Conservation (phyloP, 2,329 filamentous ascomycete genomes). For the Cryphonectria carpinicola region DNA sequence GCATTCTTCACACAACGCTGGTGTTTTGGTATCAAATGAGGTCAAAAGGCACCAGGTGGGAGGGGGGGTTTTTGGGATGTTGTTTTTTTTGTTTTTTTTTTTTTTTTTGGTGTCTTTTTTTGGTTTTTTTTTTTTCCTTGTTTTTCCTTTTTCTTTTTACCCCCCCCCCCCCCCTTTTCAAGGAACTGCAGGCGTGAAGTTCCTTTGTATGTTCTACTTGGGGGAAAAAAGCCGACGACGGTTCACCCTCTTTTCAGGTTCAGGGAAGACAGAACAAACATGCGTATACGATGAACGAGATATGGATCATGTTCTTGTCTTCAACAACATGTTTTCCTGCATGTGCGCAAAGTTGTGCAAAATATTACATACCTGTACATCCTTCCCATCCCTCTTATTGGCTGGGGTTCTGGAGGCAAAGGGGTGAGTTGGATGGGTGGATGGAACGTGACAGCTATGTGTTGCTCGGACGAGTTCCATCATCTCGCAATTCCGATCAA, state of each 20-base stretch:
- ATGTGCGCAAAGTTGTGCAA: not conserved
- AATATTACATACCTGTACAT: not conserved
- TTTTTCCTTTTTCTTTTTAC: not conserved
- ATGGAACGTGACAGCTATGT: not conserved
- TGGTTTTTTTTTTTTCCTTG: not conserved
- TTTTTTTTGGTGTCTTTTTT: not conserved
- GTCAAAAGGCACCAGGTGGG: not conserved
- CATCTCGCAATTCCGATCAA: not conserved
- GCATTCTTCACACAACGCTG: not conserved
- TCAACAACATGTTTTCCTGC: not conserved
- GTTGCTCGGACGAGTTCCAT: not conserved
- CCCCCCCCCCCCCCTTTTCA: not conserved
- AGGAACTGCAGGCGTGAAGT: constrained; percentile 10
- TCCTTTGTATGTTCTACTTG: constrained; percentile 6
- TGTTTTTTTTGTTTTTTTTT: not conserved
- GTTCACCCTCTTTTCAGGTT: not conserved
- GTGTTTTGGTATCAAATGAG: not conserved
- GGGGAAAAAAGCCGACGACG: not conserved
- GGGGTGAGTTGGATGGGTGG: not conserved
- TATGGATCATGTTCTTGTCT: not conserved
- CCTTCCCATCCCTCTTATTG: not conserved
- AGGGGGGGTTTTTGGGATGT: not conserved
- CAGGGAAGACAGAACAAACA: no score
- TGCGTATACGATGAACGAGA: constrained; percentile 2
- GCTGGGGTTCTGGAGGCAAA: not conserved